Percentiles rank a stretch among this genome's conserved stretches.
phyloP scores from a whole-genome alignment of 2,329 filamentous ascomycete species.

The Hysterium pulicare region DNA sequence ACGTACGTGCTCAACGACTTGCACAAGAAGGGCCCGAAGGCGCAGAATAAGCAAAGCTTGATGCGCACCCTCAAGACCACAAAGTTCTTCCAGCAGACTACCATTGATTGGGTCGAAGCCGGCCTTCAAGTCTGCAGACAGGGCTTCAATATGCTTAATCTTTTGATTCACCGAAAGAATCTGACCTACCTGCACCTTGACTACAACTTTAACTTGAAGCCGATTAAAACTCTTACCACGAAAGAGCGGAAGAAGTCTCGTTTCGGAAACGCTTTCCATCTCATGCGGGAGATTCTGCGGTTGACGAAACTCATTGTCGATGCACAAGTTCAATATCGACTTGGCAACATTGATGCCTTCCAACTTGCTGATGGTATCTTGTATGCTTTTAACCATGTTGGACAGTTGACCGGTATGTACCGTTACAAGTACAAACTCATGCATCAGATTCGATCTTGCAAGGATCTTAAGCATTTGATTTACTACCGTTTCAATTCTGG shows the following conservation, averaged over 20 bases:
- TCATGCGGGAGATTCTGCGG: constrained; percentile 96
- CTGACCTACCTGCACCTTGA: constrained; percentile 96
- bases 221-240: constrained; percentile 95
- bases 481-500: constrained; percentile 99
- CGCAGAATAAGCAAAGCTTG: constrained; percentile 90
- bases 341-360: constrained; percentile 98
- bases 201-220: constrained; percentile 99
- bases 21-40: constrained; percentile 93
- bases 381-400: constrained; percentile 99
- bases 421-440: constrained; percentile 99
- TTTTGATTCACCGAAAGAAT: constrained; percentile 97
- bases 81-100: constrained; percentile 99
- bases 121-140: constrained; percentile 97
- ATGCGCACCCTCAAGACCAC: constrained; percentile 88
- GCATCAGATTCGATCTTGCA: constrained; percentile 99
- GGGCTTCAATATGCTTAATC: constrained; percentile 98
- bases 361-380: constrained; percentile 96
- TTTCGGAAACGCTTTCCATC: constrained; percentile 97
- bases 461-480: constrained; percentile 97
- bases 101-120: constrained; percentile 98
- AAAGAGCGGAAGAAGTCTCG: constrained; percentile 99
- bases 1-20: constrained; percentile 94
- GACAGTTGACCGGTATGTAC: constrained; percentile 98
- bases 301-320: constrained; percentile 97
- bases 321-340: constrained; percentile 93